Evolutionary conservation across 495 filamentous ascomycete genomes (phyloP), one percentile per base, ranked within the genome.

Genomic region (Hypoxylon fragiforme): DNA sequence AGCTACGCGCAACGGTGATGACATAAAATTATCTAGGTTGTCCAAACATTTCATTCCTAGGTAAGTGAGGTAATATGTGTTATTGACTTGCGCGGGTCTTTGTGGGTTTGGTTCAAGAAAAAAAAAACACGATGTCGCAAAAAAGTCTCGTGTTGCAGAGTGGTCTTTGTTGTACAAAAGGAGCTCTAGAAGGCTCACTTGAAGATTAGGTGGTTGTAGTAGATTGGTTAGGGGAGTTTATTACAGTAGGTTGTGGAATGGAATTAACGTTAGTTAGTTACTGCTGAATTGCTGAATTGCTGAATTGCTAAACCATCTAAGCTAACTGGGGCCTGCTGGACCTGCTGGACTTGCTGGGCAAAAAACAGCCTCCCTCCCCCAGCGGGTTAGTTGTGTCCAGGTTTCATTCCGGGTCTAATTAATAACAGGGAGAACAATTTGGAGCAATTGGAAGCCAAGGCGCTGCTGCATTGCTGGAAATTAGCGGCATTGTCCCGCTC

Each of bases 1-100:
- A 28, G 44, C 34, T 62, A 62, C 58, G 52, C 52, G 52, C 58
- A 48, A 62, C 32, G 36, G 31, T 61, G 31, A 41, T 48, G 37
- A 43, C 37, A 36, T 3, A n/a, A 40, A 24, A 37, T 50, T 46
- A 62, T 37, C 24, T 56, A 38, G 9, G n/a, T 35, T 32, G 36
- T 44, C 43, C 44, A 62, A 43, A 56, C 43, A 52, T 48, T 48
- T 62, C 52, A 56, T 52, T 49, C 42, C 58, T 48, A 20, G 35
- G 31, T 31, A 37, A 5, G 24, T 28, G 9, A 28, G 9, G 24
- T 28, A 28, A 28, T 4, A 9, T 9, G 24, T 37, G 36, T 50
- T 24, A 44, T 45, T 26, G 36, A 54, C 45, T 18, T 22, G 34
- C 35, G 45, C 18, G 14, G 50, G 18, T 46, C 41, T 9, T 37